Evolutionary conservation across 345 rosid genomes (phyloP), one percentile per base, ranked within the genome.

Genomic region (Abelmoschus esculentus): DNA sequence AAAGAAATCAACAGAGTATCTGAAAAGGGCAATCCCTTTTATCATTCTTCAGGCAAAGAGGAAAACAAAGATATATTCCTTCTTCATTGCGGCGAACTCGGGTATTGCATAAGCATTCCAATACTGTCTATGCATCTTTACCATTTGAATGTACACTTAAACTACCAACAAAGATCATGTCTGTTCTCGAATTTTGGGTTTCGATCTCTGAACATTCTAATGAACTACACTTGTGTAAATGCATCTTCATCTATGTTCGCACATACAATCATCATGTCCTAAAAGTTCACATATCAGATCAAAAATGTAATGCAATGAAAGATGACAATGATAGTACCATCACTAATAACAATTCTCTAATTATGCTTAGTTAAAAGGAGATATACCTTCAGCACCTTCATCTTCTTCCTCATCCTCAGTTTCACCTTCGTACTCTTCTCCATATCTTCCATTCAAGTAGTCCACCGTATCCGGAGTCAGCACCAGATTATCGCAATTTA

Each of bases 401-500:
- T 63, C 90, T 22, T 22, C 26, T 1, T 82, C 90, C 15, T 85
- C 90, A 0, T 84, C 89, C 2, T 74, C 80, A 0, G 62, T 77
- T 3, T 66, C 80, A 19, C 67, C 88, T 2, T 72, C 60, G 34
- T 70, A 31, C 19, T 82, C 86, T 18, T 74, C 87, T 61, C 99
- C 96, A 19, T 91, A 95, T 74, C 90, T 82, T 31, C 71, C 86
- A 72, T 95, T 91, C 83, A 91, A 59, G 62, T 66, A 90, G 58
- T 87, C 89, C 36, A 95, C 96, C 0, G 90, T 75, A 17, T 74
- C 83, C 13, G 95, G 96, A 18, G 99, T 87, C 31, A 95, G 61
- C 56, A 90, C 97, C 69, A 95, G 38, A 86, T 83, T 95, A 65
- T 95, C 96, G 29, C 90, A 81, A 53, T 91, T 86, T 92, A 95